phyloP scores from a whole-genome alignment of 2,329 filamentous ascomycete genomes.

The Aspergillus phoenicis region DNA sequence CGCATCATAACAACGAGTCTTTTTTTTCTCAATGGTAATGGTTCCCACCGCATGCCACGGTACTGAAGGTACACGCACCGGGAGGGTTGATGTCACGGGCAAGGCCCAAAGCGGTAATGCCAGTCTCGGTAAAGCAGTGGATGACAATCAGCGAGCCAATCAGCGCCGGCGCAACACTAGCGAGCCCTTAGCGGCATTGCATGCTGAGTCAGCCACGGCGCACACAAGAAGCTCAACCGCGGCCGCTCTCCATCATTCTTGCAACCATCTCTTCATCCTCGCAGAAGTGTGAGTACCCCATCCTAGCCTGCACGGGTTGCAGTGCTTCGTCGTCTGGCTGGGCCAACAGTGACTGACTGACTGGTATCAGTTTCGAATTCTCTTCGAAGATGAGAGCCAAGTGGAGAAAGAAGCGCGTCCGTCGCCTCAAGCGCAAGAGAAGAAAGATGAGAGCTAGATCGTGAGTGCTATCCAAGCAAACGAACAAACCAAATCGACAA shows the following conservation, averaged over 20 bases:
- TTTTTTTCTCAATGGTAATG: neutral
- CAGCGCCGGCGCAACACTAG: constrained; percentile 18
- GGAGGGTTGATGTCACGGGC: constrained; percentile 9
- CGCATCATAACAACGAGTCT: neutral
- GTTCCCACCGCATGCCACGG: constrained; percentile 6
- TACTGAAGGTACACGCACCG: constrained; percentile 10
- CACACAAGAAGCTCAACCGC: constrained; percentile 44
- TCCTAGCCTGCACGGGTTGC: constrained; percentile 2
- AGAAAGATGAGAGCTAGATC: constrained; percentile 99
- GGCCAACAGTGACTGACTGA: constrained; percentile 20
- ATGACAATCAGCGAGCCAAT: constrained; percentile 19
- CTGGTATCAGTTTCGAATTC: constrained; percentile 32
- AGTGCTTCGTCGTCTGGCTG: constrained; percentile 2
- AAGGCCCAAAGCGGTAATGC: constrained; percentile 15
- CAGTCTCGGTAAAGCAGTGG: constrained; percentile 25
- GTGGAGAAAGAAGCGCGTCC: constrained; percentile 99
- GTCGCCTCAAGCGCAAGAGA: constrained; percentile 99
- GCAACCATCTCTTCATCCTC: constrained; percentile 50
- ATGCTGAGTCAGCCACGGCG: constrained; percentile 45
- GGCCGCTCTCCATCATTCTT: constrained; percentile 39
- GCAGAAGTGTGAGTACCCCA: constrained; percentile 44
- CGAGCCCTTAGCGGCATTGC: constrained; percentile 34
- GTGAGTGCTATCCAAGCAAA: constrained; percentile 60
- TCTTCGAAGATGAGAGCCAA: constrained; percentile 79
- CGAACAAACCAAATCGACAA: neutral